Evolutionary conservation across 2,329 filamentous ascomycete genomes (phyloP).

Genomic region (Daldinia sp.): DNA sequence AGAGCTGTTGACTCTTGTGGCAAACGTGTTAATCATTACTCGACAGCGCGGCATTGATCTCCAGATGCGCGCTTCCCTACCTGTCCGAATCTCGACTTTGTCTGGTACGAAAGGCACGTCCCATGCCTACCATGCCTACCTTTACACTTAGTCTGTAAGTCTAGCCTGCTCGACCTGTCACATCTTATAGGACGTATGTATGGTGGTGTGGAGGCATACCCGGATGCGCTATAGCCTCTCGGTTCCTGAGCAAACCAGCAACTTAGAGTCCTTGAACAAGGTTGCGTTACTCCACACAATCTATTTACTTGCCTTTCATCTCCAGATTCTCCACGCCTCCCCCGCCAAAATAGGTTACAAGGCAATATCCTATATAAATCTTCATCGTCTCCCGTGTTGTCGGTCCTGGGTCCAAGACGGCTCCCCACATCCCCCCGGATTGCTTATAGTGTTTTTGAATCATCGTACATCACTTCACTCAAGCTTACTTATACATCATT

Average conservation of each 20-base stretch:
- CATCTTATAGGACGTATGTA: constrained; percentile 44
- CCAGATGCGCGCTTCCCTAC: constrained; percentile 48
- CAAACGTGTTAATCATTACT: constrained; percentile 44
- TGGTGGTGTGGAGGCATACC: constrained; percentile 47
- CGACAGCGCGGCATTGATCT: constrained; percentile 49
- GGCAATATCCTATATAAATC: constrained; percentile 57
- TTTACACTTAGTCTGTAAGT: constrained; percentile 33
- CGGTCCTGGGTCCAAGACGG: constrained; percentile 48
- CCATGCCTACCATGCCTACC: constrained; percentile 30
- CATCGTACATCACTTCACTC: constrained; percentile 37
- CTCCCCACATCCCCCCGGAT: constrained; percentile 45
- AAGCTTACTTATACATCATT: constrained; percentile 39
- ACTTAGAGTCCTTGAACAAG: constrained; percentile 32
- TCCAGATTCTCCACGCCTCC: constrained; percentile 53
- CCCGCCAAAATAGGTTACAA: constrained; percentile 51
- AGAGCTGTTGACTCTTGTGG: constrained; percentile 36
- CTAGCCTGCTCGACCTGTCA: constrained; percentile 43
- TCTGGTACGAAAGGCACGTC: constrained; percentile 46
- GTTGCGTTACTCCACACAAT: constrained; percentile 49
- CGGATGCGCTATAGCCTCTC: constrained; percentile 46
- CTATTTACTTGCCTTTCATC: constrained; percentile 48
- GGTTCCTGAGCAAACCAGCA: constrained; percentile 48
- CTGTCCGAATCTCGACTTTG: constrained; percentile 40
- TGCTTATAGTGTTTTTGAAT: constrained; percentile 38
- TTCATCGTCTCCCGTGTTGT: constrained; percentile 53